Base-by-base conservation (phyloP, 2,329 filamentous ascomycete genomes). In the Penicillium italicum region DNA sequence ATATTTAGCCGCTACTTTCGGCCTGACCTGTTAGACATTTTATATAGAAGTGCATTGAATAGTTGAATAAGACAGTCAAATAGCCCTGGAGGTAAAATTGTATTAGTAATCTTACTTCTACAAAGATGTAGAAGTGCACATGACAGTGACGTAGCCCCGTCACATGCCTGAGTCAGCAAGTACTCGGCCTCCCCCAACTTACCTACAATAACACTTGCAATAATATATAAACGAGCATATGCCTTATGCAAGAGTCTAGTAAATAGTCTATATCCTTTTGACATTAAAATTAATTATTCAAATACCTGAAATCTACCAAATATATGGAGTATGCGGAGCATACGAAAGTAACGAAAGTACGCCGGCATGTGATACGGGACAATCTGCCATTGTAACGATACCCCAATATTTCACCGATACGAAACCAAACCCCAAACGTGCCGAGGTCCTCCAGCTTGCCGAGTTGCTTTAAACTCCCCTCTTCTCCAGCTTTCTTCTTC, bases 361-460 rank as follows among this genome's bases (percentile, higher is more conserved):
- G 10, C 37, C 69, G 69, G 70, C 70, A 72, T 72, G 69, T 72
- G 70, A 72, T 68, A 57, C 41, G 24, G 42, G 3, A 28, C 45
- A 56, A 67, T 65, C 62, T 68, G 62, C 68, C 65, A 56, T 55
- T 56, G 61, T 66, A 63, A 59, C 51, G 50, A 56, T 58, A 58
- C 36, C 37, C 34, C 30, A 10, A 51, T 20, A 14, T 43, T 43
- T 43, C 48, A 55, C 56, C 57, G 55, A 53, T 58, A 62, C 52
- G 38, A 51, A 47, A 38, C 46, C 24, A 3, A 43, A 53, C 48
- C 48, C 16, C 44, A 59, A 63, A 71, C 60, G 69, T 68, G 66
- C 70, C 70, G 70, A 72, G 70, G 69, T 67, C 64, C 62, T 55
- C 50, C 50, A 62, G 56, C 63, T 66, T 69, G 66, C 70, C 70